Evolutionary conservation across 2,329 filamentous ascomycete genomes (phyloP).

Genomic region (Ophiostoma piceae): DNA sequence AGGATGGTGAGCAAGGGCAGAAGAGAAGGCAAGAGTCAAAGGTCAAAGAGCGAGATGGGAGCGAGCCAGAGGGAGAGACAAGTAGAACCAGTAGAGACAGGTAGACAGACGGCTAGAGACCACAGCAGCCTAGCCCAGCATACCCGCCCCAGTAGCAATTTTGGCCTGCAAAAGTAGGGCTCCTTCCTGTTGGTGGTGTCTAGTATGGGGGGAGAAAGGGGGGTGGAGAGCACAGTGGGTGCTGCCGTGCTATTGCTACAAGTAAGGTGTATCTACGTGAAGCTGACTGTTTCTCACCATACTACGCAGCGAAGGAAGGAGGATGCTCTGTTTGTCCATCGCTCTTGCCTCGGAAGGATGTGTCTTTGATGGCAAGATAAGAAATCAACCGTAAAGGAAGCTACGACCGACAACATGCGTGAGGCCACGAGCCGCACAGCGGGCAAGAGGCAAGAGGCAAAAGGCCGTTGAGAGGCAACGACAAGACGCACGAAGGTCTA

Average conservation of each 20-base stretch:
- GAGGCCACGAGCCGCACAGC: not conserved
- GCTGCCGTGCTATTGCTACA: not conserved
- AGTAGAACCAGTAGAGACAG: constrained; percentile 9
- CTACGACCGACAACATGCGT: not conserved
- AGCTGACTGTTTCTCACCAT: not conserved
- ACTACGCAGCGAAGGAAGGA: not conserved
- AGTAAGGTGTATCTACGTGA: not conserved
- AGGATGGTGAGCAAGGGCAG: constrained; percentile 6
- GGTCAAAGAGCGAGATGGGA: not conserved
- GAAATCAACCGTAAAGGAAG: not conserved
- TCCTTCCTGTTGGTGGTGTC: not conserved
- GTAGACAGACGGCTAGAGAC: constrained; percentile 17
- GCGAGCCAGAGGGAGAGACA: constrained; percentile 1
- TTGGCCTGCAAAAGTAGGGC: constrained; percentile 20
- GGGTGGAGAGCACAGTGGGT: constrained; percentile 14
- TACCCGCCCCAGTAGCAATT: constrained; percentile 18
- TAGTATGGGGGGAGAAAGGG: not conserved
- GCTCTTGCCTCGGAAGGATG: not conserved
- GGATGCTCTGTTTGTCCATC: not conserved
- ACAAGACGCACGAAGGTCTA: not conserved
- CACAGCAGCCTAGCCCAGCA: constrained; percentile 19
- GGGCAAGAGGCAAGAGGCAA: not conserved
- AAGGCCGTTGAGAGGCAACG: not conserved
- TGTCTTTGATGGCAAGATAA: not conserved
- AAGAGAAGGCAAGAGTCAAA: not conserved